phyloP scores from a whole-genome alignment of 2,329 filamentous ascomycete genomes.

The Juglanconis oblonga region DNA sequence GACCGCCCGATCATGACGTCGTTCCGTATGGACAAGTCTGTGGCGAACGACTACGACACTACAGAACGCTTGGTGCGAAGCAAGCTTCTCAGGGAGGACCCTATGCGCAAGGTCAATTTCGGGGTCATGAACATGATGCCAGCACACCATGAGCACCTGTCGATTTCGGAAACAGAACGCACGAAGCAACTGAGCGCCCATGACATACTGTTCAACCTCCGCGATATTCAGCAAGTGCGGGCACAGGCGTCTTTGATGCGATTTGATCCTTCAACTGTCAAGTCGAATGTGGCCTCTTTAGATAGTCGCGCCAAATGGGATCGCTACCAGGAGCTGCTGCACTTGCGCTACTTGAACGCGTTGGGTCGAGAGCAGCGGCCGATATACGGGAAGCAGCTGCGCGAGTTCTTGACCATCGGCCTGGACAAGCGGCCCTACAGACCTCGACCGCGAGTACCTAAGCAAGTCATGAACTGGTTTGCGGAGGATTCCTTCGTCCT shows the following conservation, averaged over 20 bases:
- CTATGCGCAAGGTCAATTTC: slow-evolving; percentile 65
- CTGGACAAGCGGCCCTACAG: slow-evolving; percentile 56
- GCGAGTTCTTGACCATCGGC: slow-evolving; percentile 70
- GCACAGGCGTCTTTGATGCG: slow-evolving; percentile 53
- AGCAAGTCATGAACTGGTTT: slow-evolving; percentile 70
- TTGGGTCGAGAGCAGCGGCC: slow-evolving; percentile 77
- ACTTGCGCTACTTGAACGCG: slow-evolving; percentile 76
- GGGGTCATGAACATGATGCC: slow-evolving; percentile 79
- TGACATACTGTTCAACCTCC: slow-evolving; percentile 64
- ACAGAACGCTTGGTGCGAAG: slow-evolving; percentile 69
- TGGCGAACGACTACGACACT: slow-evolving; percentile 69
- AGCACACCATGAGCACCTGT: slow-evolving; percentile 65
- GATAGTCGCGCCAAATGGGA: slow-evolving; percentile 68
- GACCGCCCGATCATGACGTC: slow-evolving; percentile 96
- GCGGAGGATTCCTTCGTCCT: slow-evolving; percentile 65
- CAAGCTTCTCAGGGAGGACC: slow-evolving; percentile 59
- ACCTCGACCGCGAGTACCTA: slow-evolving; percentile 58
- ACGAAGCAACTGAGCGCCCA: slow-evolving; percentile 69
- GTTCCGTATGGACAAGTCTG: slow-evolving; percentile 83
- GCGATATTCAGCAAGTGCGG: slow-evolving; percentile 65
- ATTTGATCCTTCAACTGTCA: slow-evolving; percentile 64
- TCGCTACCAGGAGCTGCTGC: slow-evolving; percentile 74
- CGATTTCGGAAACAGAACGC: slow-evolving; percentile 49
- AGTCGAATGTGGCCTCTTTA: slow-evolving; percentile 68
- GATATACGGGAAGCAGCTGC: slow-evolving; percentile 75